Conservation (phyloP, 305 asterid species). For the Fraxinus greggii region DNA sequence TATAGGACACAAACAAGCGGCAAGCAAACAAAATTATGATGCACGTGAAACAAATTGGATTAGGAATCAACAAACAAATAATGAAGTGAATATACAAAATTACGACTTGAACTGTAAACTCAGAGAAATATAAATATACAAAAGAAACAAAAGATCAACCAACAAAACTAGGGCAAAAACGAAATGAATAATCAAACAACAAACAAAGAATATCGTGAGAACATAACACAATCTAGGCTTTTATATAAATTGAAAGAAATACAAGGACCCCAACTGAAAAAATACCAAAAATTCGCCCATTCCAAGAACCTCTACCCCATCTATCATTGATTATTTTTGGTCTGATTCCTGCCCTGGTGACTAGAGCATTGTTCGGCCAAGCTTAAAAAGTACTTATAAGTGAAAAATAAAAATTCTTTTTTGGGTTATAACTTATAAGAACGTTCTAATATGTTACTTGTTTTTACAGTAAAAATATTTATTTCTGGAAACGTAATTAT, state of each 20-base stretch:
- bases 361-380: not conserved
- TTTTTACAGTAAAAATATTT: not conserved
- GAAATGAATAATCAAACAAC: not conserved
- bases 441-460: not conserved
- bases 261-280: not conserved
- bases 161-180: not conserved
- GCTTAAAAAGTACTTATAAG: not conserved
- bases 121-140: not conserved
- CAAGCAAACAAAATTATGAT: not conserved
- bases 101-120: not conserved
- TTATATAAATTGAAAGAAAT: not conserved
- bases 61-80: not conserved
- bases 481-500: not conserved
- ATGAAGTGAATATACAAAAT: not conserved
- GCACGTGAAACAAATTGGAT: not conserved
- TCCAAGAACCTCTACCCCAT: not conserved
- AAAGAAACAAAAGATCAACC: not conserved
- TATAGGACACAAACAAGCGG: not conserved
- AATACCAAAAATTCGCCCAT: not conserved
- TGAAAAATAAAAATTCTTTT: not conserved
- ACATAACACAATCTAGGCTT: not conserved
- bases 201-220: not conserved
- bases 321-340: slow-evolving; percentile 1
- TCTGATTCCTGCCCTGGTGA: not conserved
- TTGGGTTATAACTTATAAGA: not conserved